Conservation (phyloP, 331 rosid species). For the Pyracantha coccinea region DNA sequence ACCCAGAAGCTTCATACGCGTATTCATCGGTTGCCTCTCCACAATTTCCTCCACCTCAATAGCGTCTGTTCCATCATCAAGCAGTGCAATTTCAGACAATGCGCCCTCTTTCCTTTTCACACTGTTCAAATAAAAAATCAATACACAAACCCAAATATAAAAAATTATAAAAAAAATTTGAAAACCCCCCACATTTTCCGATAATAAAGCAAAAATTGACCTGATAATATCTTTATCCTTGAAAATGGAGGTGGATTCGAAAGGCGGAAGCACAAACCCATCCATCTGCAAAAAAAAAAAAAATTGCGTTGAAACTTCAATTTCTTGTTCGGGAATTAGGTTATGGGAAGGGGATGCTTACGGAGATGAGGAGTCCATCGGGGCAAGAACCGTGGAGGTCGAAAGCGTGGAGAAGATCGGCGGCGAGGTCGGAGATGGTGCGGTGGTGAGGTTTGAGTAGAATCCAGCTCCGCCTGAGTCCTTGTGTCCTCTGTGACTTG, state of each 20-base stretch:
- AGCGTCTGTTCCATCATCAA: constrained; percentile 22
- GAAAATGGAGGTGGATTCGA: constrained; percentile 73
- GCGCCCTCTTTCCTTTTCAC: constrained; percentile 48
- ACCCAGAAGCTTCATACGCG: constrained; percentile 40
- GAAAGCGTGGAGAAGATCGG: constrained; percentile 38
- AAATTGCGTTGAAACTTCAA: background rate
- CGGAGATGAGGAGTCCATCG: constrained; percentile 60
- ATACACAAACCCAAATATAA: background rate
- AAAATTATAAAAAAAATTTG: background rate
- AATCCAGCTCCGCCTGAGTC: constrained; percentile 71
- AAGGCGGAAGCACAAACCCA: constrained; percentile 83
- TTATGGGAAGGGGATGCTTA: constrained; percentile 15
- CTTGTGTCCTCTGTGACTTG: constrained; percentile 50
- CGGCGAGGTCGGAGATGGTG: constrained; percentile 62
- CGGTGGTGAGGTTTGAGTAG: constrained; percentile 57
- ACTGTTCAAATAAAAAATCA: constrained; percentile 22
- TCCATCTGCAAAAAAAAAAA: constrained; percentile 61
- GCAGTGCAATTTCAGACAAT: constrained; percentile 8
- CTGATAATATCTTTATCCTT: constrained; percentile 74
- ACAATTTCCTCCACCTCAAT: constrained; percentile 10
- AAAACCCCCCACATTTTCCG: background rate
- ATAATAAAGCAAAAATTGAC: constrained; percentile 18
- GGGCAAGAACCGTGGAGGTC: constrained; percentile 60
- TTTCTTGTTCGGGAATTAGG: background rate
- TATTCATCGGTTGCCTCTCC: constrained; percentile 18